These are phyloP conservation scores for Quaeritorhiza haematococci DNA, from an alignment of 371 early-diverging fungal genomes.

Conservation along the genomic window DNA sequence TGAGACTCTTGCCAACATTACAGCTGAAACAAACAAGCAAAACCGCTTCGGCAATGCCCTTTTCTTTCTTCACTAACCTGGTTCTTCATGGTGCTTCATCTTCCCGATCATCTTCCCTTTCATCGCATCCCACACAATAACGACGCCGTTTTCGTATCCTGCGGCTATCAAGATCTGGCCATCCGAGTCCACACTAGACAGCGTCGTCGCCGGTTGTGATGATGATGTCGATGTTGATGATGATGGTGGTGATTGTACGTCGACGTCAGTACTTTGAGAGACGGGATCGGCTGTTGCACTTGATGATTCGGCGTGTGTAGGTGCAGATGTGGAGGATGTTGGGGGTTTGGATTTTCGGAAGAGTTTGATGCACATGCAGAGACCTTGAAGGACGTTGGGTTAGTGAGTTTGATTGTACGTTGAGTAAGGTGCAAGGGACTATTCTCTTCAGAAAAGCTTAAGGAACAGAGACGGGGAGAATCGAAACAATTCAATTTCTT, in stretches of 20 bases:
- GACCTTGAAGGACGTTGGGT: neutral
- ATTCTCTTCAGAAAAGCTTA: too few relatives aligned
- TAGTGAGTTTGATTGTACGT: constrained; percentile 9
- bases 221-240: too few relatives aligned
- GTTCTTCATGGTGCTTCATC: neutral
- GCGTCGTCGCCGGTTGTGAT: too few relatives aligned
- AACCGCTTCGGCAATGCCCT: neutral
- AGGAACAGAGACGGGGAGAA: too few relatives aligned
- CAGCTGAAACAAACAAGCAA: neutral
- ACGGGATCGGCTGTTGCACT: too few relatives aligned
- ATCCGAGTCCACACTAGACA: too few relatives aligned
- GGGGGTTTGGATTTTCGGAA: neutral
- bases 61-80: neutral
- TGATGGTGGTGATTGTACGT: too few relatives aligned
- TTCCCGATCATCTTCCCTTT: neutral
- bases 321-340: neutral
- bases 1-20: too few relatives aligned
- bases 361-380: constrained; percentile 17
- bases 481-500: too few relatives aligned
- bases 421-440: constrained; percentile 2
- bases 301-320: too few relatives aligned
- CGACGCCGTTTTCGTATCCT: constrained; percentile 18
- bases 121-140: constrained; percentile 11
- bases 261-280: too few relatives aligned
- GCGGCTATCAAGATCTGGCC: constrained; percentile 5